Percentiles rank a stretch among this genome's conserved stretches.
Evolutionary conservation across 2,329 filamentous ascomycete genomes (phyloP).

Genomic region (Hypoxylon sp.): DNA sequence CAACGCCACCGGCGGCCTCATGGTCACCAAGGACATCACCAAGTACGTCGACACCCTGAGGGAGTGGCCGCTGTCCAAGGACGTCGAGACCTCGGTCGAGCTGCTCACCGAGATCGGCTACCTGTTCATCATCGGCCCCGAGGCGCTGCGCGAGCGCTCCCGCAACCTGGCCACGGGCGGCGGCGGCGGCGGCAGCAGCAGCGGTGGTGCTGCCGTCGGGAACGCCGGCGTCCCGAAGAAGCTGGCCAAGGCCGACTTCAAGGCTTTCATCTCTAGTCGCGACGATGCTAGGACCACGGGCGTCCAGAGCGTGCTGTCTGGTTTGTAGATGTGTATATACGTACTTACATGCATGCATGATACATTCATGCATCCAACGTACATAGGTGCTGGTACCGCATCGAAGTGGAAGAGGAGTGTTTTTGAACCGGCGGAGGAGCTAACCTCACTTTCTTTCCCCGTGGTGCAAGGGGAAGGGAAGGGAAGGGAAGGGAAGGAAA

Average conservation of each 20-base stretch:
- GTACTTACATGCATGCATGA: too few relatives aligned
- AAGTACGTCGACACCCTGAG: conserved; percentile 89
- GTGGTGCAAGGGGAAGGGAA: neutral
- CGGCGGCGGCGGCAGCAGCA: conserved; percentile 47
- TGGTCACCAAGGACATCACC: conserved; percentile 95
- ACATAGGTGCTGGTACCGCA: too few relatives aligned
- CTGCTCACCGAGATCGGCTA: conserved; percentile 92
- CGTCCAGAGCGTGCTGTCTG: conserved; percentile 82
- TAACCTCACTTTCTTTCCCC: neutral
- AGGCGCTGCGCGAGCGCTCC: conserved; percentile 76
- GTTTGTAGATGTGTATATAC: conserved; percentile 58
- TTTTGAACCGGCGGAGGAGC: too few relatives aligned
- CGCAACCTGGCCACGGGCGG: conserved; percentile 62
- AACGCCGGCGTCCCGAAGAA: too few relatives aligned
- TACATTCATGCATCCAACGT: too few relatives aligned
- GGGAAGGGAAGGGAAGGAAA: neutral
- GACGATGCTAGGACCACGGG: conserved; percentile 84
- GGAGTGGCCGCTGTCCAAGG: conserved; percentile 78
- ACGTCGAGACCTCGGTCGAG: conserved; percentile 77
- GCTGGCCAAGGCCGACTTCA: conserved; percentile 74
- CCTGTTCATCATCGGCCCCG: conserved; percentile 90
- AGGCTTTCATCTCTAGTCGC: conserved; percentile 82
- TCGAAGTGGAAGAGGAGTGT: too few relatives aligned
- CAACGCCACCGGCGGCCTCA: conserved; percentile 89
- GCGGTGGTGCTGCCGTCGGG: conserved; percentile 45